Evolutionary conservation across 495 filamentous ascomycete genomes (phyloP).

Genomic region (Saxophila tyrrhenica): DNA sequence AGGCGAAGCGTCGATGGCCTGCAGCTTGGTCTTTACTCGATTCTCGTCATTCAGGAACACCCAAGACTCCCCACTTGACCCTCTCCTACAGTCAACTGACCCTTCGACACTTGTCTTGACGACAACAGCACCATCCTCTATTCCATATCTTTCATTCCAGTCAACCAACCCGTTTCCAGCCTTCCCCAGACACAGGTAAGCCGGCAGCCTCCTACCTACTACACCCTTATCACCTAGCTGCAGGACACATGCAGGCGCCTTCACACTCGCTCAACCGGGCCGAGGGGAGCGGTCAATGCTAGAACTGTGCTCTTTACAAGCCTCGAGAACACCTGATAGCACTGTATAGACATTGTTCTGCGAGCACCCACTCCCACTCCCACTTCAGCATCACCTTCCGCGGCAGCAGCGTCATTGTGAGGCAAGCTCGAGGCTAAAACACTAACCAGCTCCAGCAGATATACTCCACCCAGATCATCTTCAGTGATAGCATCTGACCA

Average conservation of each 20-base stretch:
- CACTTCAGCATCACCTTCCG: neutral
- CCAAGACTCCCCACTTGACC: neutral
- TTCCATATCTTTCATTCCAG: neutral
- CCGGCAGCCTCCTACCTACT: neutral
- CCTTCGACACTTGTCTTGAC: too few relatives aligned
- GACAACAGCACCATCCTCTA: neutral
- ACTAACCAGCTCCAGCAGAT: neutral
- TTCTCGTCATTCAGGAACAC: too few relatives aligned
- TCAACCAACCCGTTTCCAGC: neutral
- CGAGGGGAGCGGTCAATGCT: neutral
- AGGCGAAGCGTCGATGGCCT: too few relatives aligned
- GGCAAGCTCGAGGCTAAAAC: neutral
- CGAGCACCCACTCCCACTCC: neutral
- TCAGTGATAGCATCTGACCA: conserved; percentile 3
- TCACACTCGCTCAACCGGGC: neutral
- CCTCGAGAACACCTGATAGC: too few relatives aligned
- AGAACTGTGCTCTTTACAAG: too few relatives aligned
- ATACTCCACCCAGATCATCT: neutral
- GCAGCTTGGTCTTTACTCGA: too few relatives aligned
- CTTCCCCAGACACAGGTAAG: neutral
- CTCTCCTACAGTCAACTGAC: neutral
- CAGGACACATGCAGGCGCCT: neutral
- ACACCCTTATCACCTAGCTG: neutral
- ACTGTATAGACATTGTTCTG: too few relatives aligned
- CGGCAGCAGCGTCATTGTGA: neutral